phyloP scores from a whole-genome alignment of 805 yeast species.

The Spathaspora sp. region DNA sequence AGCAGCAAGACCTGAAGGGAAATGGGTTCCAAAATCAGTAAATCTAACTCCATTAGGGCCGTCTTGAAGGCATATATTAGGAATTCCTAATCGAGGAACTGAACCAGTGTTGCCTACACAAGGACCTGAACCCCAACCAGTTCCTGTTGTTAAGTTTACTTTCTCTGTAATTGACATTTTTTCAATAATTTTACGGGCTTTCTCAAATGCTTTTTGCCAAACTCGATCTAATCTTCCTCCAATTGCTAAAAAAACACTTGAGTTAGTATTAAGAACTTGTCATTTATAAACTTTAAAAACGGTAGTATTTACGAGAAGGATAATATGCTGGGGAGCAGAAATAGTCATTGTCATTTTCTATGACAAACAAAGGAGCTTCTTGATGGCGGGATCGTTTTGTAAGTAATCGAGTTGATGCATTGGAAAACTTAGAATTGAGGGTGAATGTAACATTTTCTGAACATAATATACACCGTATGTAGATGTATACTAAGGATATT shows the following conservation, averaged over 20 bases:
- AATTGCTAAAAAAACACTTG: slow-evolving; percentile 16
- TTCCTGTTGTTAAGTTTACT: slow-evolving; percentile 61
- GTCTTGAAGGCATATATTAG: slow-evolving; percentile 57
- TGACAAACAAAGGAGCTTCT: slow-evolving; percentile 24
- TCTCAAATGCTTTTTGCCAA: slow-evolving; percentile 57
- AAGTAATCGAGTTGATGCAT: slow-evolving; percentile 1
- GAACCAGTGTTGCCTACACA: slow-evolving; percentile 61
- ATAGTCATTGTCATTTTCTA: slow-evolving; percentile 24
- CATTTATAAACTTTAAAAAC: background rate
- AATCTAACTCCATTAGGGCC: slow-evolving; percentile 60
- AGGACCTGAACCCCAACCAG: slow-evolving; percentile 61
- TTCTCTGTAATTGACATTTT: slow-evolving; percentile 57
- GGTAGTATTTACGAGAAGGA: slow-evolving; percentile 33
- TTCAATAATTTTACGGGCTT: slow-evolving; percentile 52
- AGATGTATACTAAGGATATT: background rate
- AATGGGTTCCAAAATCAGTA: slow-evolving; percentile 53
- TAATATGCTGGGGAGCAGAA: slow-evolving; percentile 28
- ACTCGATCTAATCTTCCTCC: slow-evolving; percentile 48
- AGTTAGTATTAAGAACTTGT: slow-evolving; percentile 5
- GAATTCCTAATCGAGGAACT: slow-evolving; percentile 51
- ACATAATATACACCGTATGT: background rate
- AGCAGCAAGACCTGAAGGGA: slow-evolving; percentile 57
- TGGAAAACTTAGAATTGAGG: slow-evolving; percentile 6
- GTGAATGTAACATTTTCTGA: slow-evolving; percentile 4
- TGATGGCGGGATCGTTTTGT: slow-evolving; percentile 27